These are phyloP conservation scores for Micromonas pusilla DNA, from an alignment of 139 green algal genomes.

Conservation along the genomic window DNA sequence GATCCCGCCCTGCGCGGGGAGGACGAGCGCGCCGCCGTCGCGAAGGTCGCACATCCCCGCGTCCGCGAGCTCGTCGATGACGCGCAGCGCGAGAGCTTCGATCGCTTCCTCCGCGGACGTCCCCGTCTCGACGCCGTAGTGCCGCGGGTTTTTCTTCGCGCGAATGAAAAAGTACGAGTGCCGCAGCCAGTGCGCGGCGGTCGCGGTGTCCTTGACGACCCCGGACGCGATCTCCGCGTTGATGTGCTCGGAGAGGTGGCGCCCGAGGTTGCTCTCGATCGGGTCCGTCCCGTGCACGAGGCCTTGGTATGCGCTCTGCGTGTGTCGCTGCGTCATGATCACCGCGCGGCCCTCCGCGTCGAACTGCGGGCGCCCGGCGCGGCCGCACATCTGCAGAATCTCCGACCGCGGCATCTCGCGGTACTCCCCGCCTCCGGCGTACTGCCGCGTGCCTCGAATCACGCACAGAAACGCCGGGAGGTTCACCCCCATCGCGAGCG, in stretches of 20 bases:
- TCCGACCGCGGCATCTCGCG: neutral
- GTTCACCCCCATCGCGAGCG: constrained; percentile 85
- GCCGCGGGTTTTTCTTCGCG: constrained; percentile 67
- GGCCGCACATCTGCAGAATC: constrained; percentile 69
- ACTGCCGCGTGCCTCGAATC: constrained; percentile 12
- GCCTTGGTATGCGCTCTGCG: constrained; percentile 85
- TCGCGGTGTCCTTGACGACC: constrained; percentile 46
- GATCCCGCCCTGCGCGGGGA: neutral
- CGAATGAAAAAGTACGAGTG: constrained; percentile 87
- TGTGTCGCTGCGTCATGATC: constrained; percentile 70
- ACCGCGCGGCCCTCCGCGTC: constrained; percentile 76
- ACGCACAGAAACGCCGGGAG: constrained; percentile 71
- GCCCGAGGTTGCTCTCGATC: constrained; percentile 76
- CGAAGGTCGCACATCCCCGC: neutral
- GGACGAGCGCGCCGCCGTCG: neutral
- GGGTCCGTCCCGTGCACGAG: constrained; percentile 97
- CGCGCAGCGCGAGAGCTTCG: neutral
- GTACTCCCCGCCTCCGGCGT: neutral
- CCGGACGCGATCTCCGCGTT: constrained; percentile 43
- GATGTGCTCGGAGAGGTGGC: constrained; percentile 50
- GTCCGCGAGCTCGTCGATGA: neutral
- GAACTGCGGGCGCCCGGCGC: constrained; percentile 75
- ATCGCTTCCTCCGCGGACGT: neutral
- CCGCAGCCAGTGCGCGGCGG: constrained; percentile 87
- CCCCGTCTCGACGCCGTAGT: neutral